Evolutionary conservation across 371 early-diverging fungal genomes (phyloP), one percentile per base, ranked within the genome.

Genomic region (Syncephalastrum sp.): DNA sequence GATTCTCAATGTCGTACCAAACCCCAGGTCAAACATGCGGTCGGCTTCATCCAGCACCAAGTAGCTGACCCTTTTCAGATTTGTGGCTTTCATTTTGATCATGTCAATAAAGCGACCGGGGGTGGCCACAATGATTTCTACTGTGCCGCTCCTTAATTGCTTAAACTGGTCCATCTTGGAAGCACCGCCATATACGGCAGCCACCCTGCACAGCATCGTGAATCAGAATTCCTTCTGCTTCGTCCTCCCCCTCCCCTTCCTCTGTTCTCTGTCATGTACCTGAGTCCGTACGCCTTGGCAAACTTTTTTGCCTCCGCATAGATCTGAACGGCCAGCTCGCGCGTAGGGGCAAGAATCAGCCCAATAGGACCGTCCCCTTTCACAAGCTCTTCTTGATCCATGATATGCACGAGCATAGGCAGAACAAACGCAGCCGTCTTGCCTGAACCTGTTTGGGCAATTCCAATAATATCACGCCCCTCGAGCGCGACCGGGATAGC

Each of bases 31-130:
- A 63, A 99, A 83, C 89, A 95, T 93, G 47, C 95, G 84, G 69
- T 96, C 95, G 6, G 95, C 99, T 75, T 97, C 97, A 75, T 97
- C 97, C 63, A 97, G 73, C 3, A 97, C 96, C 21, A 98, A 74
- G 66, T 91, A 97, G 19, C 95, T 93, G 2, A 95, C 93, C 47
- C 97, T 83, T 47, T 82, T 79, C 42, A 98, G 77, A 64, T 91
- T 95, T n/a, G 94, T 88, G 33, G 88, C 91, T 54, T 88, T 86
- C 72, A 90, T 86, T 53, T 92, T 88, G 53, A 96, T 82, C 89
- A 99, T 86, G 67, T 99, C 99, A 69, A 96, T 94, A 54, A 99
- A 74, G 53, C 99, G 81, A 42, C 99, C 99, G 42, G 98, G 98
- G 1, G 97, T 95, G 1, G 93, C 96, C 2, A 98, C 90, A 15